Base-by-base conservation (phyloP, 2,329 filamentous ascomycete species). In the Xylaria polymorpha region DNA sequence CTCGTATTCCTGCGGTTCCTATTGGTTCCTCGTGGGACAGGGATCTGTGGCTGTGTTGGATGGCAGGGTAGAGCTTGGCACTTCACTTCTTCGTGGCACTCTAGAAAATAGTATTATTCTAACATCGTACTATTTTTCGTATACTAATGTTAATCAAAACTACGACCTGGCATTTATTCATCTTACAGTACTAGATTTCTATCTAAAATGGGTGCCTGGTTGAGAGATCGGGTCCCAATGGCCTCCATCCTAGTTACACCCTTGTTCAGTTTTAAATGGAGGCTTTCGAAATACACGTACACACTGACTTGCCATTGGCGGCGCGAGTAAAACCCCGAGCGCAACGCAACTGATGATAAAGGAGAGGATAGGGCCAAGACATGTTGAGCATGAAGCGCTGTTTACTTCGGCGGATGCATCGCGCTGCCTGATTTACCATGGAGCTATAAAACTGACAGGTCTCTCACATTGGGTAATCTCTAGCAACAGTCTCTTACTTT, bases 1-100 rank as follows among this genome's bases (percentile, higher is more conserved):
- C 9, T 22, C 46, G 59, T 53, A 61, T 61, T 53, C 59, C 35
- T 5, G 46, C 22, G 1, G 35, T 20, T 61, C 59, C 35, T 22
- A 61, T 61, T 61, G 59, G 59, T 20, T 32, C 22, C 22, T 22
- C 1, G 41, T 25, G 35, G 53, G 39, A 7, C 29, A n/a, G 15
- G 25, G 50, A 10, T 10, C 37, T n/a, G 37, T 41, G 37, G 35
- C 29, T 15, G 29, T 35, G 50, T 10, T 32, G 46, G 46, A 50
- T 50, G n/a, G 20, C 25, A 37, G 10, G 10, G 10, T 12, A 37
- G 35, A 37, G 35, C 35, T 37, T 8, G 35, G 35, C 35, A 9
- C 35, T 37, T 37, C 25, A 29, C 35, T 37, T 37, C 35, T 37
- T 37, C 35, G 35, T 37, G 7, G 35, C 35, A 8, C 10, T 8